Conservation (phyloP, 2,329 filamentous ascomycete genomes). For the Colletotrichum sp. region DNA sequence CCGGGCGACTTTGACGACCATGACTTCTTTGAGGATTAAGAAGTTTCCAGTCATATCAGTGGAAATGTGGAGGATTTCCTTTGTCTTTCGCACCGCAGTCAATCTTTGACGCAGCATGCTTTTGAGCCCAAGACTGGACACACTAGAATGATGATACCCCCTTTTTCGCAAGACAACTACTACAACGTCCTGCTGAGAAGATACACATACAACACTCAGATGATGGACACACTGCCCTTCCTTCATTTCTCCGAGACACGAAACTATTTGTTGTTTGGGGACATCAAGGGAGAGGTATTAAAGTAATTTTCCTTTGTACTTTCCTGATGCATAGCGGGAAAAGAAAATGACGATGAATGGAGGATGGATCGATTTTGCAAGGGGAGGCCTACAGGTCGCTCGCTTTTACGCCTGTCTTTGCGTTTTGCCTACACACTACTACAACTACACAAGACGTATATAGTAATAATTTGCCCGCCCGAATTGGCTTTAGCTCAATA, state of each 20-base stretch:
- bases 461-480: constrained; percentile 25
- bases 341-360: constrained; percentile 8
- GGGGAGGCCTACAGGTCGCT: background rate
- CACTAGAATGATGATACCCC: constrained; percentile 43
- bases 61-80: constrained; percentile 8
- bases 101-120: constrained; percentile 15
- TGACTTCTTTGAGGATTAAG: constrained; percentile 61
- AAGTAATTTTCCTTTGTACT: constrained; percentile 13
- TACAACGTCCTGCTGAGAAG: background rate
- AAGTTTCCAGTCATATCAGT: constrained; percentile 21
- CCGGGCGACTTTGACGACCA: constrained; percentile 65
- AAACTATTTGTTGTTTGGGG: background rate
- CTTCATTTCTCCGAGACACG: background rate
- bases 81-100: constrained; percentile 18
- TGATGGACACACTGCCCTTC: background rate
- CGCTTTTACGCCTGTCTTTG: background rate
- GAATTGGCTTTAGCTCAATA: background rate
- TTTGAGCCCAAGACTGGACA: constrained; percentile 18
- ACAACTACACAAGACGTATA: constrained; percentile 16
- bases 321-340: background rate
- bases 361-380: background rate
- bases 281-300: background rate
- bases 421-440: background rate
- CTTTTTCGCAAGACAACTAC: constrained; percentile 26
- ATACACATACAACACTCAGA: constrained; percentile 2